A percentile compares a stretch with the other conserved stretches of the same genome.
These are phyloP conservation scores for Cyclospora cayetanensis DNA, from an alignment of 169 alveolate genomes.

Conservation along the genomic window DNA sequence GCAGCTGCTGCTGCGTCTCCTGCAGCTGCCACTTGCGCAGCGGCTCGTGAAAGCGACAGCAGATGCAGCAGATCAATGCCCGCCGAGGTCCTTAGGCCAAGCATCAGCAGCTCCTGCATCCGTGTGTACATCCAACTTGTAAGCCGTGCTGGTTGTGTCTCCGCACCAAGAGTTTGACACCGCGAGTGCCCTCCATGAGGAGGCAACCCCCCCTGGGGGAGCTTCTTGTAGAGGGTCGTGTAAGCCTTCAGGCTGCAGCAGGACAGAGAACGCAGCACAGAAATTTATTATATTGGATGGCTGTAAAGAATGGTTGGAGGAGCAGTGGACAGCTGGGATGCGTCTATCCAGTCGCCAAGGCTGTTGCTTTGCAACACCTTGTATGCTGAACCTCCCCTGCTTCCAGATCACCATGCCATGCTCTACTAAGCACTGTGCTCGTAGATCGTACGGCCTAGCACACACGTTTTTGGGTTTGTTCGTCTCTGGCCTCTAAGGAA, in stretches of 20 bases:
- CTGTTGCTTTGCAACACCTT: too few relatives aligned
- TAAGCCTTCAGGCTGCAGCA: not conserved
- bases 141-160: not conserved
- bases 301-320: too few relatives aligned
- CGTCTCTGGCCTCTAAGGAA: conserved; percentile 30
- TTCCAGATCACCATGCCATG: too few relatives aligned
- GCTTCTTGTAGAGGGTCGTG: not conserved
- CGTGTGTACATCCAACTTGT: conserved; percentile 53
- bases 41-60: conserved; percentile 10
- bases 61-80: conserved; percentile 51
- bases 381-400: too few relatives aligned
- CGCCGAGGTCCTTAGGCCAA: conserved; percentile 35
- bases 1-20: too few relatives aligned
- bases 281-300: too few relatives aligned
- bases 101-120: conserved; percentile 48
- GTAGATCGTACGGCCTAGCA: too few relatives aligned
- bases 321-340: too few relatives aligned
- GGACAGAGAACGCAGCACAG: not conserved
- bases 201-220: not conserved
- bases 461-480: not conserved
- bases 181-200: not conserved
- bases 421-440: too few relatives aligned
- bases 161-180: not conserved
- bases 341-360: too few relatives aligned
- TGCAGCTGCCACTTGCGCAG: conserved; percentile 38